phyloP scores from a whole-genome alignment of 2,329 filamentous ascomycete species.

The Trematosphaeria pertusa region DNA sequence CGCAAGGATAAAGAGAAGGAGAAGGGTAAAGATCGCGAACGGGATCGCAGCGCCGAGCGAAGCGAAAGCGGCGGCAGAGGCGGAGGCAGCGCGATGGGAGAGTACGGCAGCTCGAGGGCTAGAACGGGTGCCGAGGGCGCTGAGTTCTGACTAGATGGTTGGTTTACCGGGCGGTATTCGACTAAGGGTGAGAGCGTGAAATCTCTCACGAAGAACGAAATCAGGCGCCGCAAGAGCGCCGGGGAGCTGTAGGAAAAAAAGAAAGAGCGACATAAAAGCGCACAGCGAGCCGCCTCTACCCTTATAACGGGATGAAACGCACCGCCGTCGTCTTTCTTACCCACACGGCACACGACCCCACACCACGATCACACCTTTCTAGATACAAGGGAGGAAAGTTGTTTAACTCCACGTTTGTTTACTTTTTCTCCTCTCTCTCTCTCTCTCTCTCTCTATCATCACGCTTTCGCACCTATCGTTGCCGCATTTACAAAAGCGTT shows the following conservation, averaged over 20 bases:
- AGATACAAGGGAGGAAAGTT: too few relatives aligned
- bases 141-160: slow-evolving; percentile 47
- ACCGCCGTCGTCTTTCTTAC: too few relatives aligned
- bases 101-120: slow-evolving; percentile 22
- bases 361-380: too few relatives aligned
- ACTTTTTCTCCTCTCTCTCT: too few relatives aligned
- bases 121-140: slow-evolving; percentile 23
- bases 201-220: slow-evolving; percentile 23
- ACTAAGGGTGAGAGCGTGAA: slow-evolving; percentile 13
- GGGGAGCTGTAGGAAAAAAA: slow-evolving; percentile 28
- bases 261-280: background rate
- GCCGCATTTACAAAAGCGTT: too few relatives aligned
- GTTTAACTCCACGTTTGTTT: too few relatives aligned
- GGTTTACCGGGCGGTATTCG: slow-evolving; percentile 38
- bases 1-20: slow-evolving; percentile 41
- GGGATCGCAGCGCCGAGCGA: slow-evolving; percentile 23
- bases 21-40: slow-evolving; percentile 25
- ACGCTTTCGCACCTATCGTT: too few relatives aligned
- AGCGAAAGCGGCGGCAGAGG: slow-evolving; percentile 21
- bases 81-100: slow-evolving; percentile 29
- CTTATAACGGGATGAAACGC: too few relatives aligned
- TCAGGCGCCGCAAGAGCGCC: slow-evolving; percentile 39
- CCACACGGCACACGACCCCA: too few relatives aligned
- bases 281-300: too few relatives aligned
- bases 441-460: too few relatives aligned